A percentile compares a stretch with the other conserved stretches of the same genome.
phyloP scores from a whole-genome alignment of 1,139 yeast genomes.

The Candida gigantensis region DNA sequence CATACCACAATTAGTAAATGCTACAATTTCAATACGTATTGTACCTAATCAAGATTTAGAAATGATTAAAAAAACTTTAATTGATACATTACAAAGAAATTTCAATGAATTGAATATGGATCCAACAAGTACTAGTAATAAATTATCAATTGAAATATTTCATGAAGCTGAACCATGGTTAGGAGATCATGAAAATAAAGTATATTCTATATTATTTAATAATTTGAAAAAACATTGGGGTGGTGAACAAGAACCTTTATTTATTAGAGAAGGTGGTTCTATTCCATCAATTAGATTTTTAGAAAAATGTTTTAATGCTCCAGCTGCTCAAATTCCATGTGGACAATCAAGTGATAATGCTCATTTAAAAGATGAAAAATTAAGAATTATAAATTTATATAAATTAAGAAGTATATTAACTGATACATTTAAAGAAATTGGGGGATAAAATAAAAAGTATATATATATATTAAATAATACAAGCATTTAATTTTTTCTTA shows the following conservation, averaged over 20 bases:
- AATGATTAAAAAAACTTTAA: slow-evolving; percentile 53
- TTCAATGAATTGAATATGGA: slow-evolving; percentile 32
- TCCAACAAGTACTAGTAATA: slow-evolving; percentile 41
- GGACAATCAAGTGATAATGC: slow-evolving; percentile 97
- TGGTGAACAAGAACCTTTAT: slow-evolving; percentile 62
- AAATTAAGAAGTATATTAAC: slow-evolving; percentile 69
- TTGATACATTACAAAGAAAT: slow-evolving; percentile 40
- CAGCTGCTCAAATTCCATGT: slow-evolving; percentile 94
- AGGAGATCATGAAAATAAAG: slow-evolving; percentile 77
- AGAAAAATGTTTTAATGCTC: slow-evolving; percentile 79
- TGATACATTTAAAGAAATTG: slow-evolving; percentile 50
- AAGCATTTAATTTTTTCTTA: slow-evolving; percentile 10
- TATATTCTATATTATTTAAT: slow-evolving; percentile 63
- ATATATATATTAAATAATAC: slow-evolving; percentile 8
- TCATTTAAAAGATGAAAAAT: slow-evolving; percentile 83
- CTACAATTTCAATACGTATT: slow-evolving; percentile 77
- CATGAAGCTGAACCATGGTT: slow-evolving; percentile 97
- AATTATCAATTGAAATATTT: slow-evolving; percentile 56
- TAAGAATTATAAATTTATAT: slow-evolving; percentile 75
- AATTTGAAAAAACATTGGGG: slow-evolving; percentile 64
- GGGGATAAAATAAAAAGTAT: slow-evolving; percentile 12
- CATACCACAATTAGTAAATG: slow-evolving; percentile 78
- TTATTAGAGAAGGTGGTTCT: slow-evolving; percentile 94
- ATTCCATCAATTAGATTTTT: slow-evolving; percentile 86
- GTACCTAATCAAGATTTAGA: slow-evolving; percentile 85